Base-by-base conservation (phyloP, 345 rosid genomes). In the Populus alba region DNA sequence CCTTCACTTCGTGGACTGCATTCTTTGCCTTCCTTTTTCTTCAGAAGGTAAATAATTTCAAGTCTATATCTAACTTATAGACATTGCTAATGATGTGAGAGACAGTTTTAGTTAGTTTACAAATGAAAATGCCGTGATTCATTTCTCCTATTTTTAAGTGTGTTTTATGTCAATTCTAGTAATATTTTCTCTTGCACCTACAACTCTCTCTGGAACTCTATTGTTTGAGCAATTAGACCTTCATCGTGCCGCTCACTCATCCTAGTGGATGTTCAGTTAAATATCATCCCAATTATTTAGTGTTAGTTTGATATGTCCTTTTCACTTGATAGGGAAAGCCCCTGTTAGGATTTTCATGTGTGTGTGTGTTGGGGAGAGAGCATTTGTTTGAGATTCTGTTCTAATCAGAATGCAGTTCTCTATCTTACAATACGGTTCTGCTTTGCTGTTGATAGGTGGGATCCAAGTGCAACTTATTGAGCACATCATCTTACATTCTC, bases 11-110 rank as follows among this genome's bases (percentile, higher is more conserved):
- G n/a, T 70, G 68, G 77, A 66, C 77, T 72, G 51, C 75, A 83
- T 86, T 87, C 81, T 80, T 82, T 84, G 81, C 87, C 90, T 84
- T 85, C 87, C 75, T 77, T 84, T 87, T 86, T 71, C 76, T 73
- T 84, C 66, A 78, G 88, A 84, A 86, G 91, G 87, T 84, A 85
- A 79, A 37, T 80, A 49, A 66, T 80, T 71, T 35, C 62, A 71
- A 78, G 68, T 68, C 41, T 66, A 74, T 80, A 66, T 78, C 76
- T 76, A 74, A 81, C 77, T 22, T 79, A 65, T 78, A 47, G 67
- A 67, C 73, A 66, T 79, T 68, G 68, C 38, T 70, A 75, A 73
- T 71, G 66, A 22, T 76, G 17, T 65, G 71, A 67, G 75, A 74
- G 77, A 61, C 35, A 62, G 18, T 71, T 59, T 16, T 70, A 43